Evolutionary conservation across 306 rosid species (phyloP), one percentile per base, ranked within the genome.

Genomic region (Cucumis hystrix): DNA sequence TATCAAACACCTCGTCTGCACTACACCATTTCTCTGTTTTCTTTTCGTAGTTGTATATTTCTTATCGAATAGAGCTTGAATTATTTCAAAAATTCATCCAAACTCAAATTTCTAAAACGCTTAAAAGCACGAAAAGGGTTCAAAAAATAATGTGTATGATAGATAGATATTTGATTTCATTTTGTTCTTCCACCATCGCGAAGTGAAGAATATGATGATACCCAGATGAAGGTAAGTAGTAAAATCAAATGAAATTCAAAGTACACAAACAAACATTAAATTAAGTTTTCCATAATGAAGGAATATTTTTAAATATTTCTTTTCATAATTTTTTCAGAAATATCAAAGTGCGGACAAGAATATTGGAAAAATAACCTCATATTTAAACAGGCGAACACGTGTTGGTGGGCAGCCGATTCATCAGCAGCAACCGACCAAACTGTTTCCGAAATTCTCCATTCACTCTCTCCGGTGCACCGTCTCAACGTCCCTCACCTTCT

Each of bases 121-220:
- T 37, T 2, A 37, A 37, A 17, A 65, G 47, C 25, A 17, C 10
- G 25, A 65, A 65, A 65, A 35, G 17, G 6, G 9, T 35, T 28
- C 17, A 40, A 2, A 18, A 28, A 28, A 28, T 40, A 10, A 17
- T 12, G 6, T 47, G 13, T 28, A 1, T 7, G 11, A 8, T 3
- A 35, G 2, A 16, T 4, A 41, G 96, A 89, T 79, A 92, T 92
- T 92, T 4, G 96, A 87, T 80, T 95, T 93, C 20, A 92, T 88
- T 86, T 95, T 89, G 84, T 82, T 92, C 63, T 92, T 97, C 91
- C 86, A 90, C 86, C 28, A 5, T 61, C 2, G 47, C 23, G 1
- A 63, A 63, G 13, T 17, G 69, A 63, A 3, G 6, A 16, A 14
- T 51, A 33, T 35, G 69, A 63, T 15, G 45, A 15, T 51, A 51